Base-by-base conservation (phyloP, 345 rosid species). In the Viola odorata region DNA sequence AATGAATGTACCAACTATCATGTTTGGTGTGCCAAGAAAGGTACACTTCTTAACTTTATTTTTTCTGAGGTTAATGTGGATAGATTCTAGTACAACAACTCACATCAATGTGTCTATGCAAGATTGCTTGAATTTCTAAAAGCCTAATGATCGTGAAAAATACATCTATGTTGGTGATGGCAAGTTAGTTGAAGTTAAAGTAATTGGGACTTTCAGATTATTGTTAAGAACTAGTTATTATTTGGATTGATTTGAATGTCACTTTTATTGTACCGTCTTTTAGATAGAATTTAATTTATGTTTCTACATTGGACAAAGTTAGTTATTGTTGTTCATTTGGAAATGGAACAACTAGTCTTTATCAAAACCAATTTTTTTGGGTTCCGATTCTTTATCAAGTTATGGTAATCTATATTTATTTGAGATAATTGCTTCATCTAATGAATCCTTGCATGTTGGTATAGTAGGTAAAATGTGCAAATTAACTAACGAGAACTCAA, bases 21-120 rank as follows among this genome's bases (percentile, higher is more conserved):
- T 8, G 50, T 7, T 44, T 58, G 50, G 62, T 23, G 3, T 40
- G 64, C 13, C 7, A 60, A 60, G 64, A 32, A 60, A 36, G 64
- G 54, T 60, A 10, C 47, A n/a, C 16, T 12, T 60, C 32, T 16
- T 11, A 12, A 11, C 16, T 42, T 60, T n/a, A 13, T 23, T 60
- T 32, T 41, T 40, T 36, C 7, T 37, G 12, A 39, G 8, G 37
- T 62, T 16, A 62, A 62, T 62, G 55, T 60, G 53, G 42, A 4
- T 45, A 48, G 64, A 60, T 17, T 23, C 4, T 8, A 9, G 41
- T 32, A 6, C 64, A 5, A 60, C 44, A n/a, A 60, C 54, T 45
- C 53, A 60, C 42, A 51, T 36, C 14, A 50, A 4, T 51, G 37
- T 62, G 12, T 37, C 38, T 62, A 62, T 62, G 5, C 1, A 51